Conservation (phyloP, 2,329 filamentous ascomycete genomes). For the Davidsoniella neocaledoniae region DNA sequence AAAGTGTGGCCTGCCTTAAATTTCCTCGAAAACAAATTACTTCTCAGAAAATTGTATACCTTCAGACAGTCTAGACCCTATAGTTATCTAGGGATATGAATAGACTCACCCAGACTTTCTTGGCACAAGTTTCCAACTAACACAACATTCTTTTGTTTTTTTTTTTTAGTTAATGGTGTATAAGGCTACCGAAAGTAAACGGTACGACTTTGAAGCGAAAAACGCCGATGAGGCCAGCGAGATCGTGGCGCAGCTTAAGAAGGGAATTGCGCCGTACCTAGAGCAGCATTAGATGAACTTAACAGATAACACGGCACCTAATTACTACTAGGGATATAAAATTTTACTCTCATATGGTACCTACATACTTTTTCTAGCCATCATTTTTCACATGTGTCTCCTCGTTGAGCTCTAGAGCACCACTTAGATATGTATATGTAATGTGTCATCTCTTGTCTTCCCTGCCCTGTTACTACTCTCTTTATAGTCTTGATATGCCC, state of each 20-base stretch:
- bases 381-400: not conserved
- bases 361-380: not conserved
- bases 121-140: not conserved
- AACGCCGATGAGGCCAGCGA: constrained; percentile 56
- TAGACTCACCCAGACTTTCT: not conserved
- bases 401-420: not conserved
- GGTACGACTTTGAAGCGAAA: constrained; percentile 73
- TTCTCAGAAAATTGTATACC: not conserved
- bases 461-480: too few relatives aligned
- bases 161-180: constrained; percentile 46
- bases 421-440: too few relatives aligned
- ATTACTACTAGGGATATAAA: not conserved
- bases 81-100: not conserved
- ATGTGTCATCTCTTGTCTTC: too few relatives aligned
- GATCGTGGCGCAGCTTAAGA: constrained; percentile 64
- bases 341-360: not conserved
- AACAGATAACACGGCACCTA: too few relatives aligned
- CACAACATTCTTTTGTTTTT: not conserved
- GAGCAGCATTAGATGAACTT: constrained; percentile 18
- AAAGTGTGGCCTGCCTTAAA: not conserved
- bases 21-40: not conserved
- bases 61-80: not conserved
- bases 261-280: constrained; percentile 51
- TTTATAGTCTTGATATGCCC: too few relatives aligned
- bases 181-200: constrained; percentile 57